These are phyloP conservation scores for Metschnikowia chrysomelidarum DNA, from an alignment of 805 yeast species.

Conservation along the genomic window DNA sequence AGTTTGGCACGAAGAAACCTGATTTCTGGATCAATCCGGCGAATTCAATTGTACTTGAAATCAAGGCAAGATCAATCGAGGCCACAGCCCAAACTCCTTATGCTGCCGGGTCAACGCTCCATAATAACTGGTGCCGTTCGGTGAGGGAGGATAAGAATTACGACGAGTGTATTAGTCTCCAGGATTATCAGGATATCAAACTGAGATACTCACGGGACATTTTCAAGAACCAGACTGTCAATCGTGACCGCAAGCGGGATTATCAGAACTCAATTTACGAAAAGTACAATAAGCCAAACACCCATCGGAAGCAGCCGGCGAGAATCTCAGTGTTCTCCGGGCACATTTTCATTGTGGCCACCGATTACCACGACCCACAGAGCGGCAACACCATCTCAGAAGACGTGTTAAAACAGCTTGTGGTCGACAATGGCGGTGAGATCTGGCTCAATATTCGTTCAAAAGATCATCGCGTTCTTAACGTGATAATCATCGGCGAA, in stretches of 20 bases:
- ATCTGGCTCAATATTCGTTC: conserved; percentile 24
- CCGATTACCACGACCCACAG: conserved; percentile 41
- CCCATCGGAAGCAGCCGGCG: conserved; percentile 9
- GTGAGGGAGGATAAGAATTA: conserved; percentile 69
- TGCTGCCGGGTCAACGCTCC: conserved; percentile 66
- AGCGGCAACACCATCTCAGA: conserved; percentile 28
- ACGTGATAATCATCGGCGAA: conserved; percentile 27
- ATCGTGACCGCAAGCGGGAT: conserved; percentile 25
- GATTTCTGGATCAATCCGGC: conserved; percentile 77
- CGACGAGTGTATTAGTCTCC: conserved; percentile 51
- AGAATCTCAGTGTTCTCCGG: conserved; percentile 41
- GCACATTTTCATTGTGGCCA: conserved; percentile 49
- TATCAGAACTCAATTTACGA: conserved; percentile 17
- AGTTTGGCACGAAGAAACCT: conserved; percentile 63
- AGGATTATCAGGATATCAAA: conserved; percentile 48
- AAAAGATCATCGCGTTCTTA: conserved; percentile 9
- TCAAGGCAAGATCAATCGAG: conserved; percentile 76
- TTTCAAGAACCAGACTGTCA: conserved; percentile 29
- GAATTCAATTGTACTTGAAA: conserved; percentile 75
- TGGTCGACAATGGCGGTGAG: conserved; percentile 51
- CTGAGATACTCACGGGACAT: conserved; percentile 23
- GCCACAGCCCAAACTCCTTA: conserved; percentile 44
- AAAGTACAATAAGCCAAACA: conserved; percentile 15
- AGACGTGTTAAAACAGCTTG: conserved; percentile 35
- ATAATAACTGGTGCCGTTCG: conserved; percentile 70